Evolutionary conservation across 148 eudicot genomes (phyloP).

Genomic region (Hydrangea macrophylla): DNA sequence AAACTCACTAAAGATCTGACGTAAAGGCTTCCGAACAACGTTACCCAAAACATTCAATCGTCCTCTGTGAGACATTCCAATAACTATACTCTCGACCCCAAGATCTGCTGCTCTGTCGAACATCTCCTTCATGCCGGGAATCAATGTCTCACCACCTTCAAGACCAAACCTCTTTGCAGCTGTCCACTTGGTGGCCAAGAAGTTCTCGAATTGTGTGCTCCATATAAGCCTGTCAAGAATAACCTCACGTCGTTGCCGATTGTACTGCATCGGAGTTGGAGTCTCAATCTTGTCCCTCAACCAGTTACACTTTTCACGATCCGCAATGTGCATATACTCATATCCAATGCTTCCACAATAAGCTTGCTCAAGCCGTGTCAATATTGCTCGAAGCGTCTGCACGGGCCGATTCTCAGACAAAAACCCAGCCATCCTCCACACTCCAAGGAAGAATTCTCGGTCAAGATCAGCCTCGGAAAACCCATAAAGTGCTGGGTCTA

Average conservation of each 20-base stretch:
- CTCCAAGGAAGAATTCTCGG: slow-evolving; percentile 85
- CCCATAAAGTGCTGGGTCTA: slow-evolving; percentile 70
- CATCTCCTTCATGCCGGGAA: slow-evolving; percentile 98
- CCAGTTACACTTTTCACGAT: slow-evolving; percentile 89
- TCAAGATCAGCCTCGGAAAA: slow-evolving; percentile 85
- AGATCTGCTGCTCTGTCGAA: slow-evolving; percentile 88
- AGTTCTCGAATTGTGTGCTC: slow-evolving; percentile 92
- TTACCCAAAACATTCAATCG: slow-evolving; percentile 83
- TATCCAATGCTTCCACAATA: slow-evolving; percentile 89
- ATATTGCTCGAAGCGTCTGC: slow-evolving; percentile 80
- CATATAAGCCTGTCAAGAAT: slow-evolving; percentile 84
- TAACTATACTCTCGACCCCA: slow-evolving; percentile 87
- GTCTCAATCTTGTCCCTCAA: slow-evolving; percentile 87
- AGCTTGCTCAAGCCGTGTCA: slow-evolving; percentile 89
- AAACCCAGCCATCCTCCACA: slow-evolving; percentile 92
- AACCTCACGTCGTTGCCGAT: slow-evolving; percentile 74
- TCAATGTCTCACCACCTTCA: slow-evolving; percentile 92
- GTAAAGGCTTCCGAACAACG: slow-evolving; percentile 86
- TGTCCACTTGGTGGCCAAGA: slow-evolving; percentile 92
- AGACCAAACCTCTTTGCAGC: slow-evolving; percentile 93
- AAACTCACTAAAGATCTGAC: slow-evolving; percentile 84
- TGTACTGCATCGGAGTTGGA: slow-evolving; percentile 66
- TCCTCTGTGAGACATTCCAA: slow-evolving; percentile 95
- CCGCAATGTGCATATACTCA: slow-evolving; percentile 93
- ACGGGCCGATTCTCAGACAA: slow-evolving; percentile 93